These are phyloP conservation scores for Paratinospora sagittata DNA, from an alignment of 164 flowering plant genomes.

Conservation along the genomic window DNA sequence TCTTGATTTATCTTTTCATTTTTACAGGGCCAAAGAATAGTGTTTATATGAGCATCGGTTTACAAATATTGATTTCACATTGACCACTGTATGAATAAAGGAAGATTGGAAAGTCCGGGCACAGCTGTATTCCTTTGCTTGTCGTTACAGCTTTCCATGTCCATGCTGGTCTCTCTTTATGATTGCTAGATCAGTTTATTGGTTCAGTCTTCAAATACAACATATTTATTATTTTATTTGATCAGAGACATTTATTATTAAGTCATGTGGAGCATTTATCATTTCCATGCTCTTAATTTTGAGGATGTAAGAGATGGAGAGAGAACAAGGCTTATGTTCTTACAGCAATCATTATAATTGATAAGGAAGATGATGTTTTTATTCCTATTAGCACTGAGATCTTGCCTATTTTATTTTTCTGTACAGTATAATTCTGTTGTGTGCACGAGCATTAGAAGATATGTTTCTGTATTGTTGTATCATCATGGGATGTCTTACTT, in stretches of 20 bases:
- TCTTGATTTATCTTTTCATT: neutral
- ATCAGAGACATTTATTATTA: neutral
- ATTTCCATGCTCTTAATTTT: neutral
- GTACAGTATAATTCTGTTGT: too few relatives aligned
- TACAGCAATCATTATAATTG: neutral
- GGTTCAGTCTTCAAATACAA: neutral
- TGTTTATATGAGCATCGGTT: neutral
- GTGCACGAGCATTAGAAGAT: too few relatives aligned
- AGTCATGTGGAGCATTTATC: too few relatives aligned
- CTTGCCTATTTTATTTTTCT: neutral
- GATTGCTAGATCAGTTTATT: conserved; percentile 2
- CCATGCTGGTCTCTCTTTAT: neutral
- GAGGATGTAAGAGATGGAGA: neutral
- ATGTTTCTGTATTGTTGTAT: too few relatives aligned
- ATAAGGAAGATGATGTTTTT: neutral
- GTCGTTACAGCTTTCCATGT: neutral
- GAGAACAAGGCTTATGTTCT: neutral
- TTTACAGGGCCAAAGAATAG: conserved; percentile 23
- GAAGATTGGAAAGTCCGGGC: neutral
- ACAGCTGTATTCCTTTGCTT: neutral
- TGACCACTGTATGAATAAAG: neutral
- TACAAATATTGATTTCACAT: conserved; percentile 1
- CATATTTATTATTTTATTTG: too few relatives aligned
- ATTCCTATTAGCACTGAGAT: neutral
- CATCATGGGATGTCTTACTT: neutral